Conservation (phyloP, 2,329 filamentous ascomycete genomes). For the Thielaviopsis musarum region DNA sequence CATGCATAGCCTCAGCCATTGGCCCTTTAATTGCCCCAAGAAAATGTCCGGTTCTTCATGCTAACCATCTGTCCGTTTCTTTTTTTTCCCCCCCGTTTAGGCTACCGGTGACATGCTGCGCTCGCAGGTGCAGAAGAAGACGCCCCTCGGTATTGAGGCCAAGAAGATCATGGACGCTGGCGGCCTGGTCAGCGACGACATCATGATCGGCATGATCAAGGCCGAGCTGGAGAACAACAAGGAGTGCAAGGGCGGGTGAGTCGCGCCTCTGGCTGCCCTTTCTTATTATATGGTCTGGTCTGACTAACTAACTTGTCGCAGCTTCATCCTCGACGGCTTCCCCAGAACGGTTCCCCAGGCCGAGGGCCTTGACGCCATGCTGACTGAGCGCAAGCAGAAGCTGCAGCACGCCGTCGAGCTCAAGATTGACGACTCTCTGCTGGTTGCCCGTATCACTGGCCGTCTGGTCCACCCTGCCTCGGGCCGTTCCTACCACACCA, state of each 20-base stretch:
- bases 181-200: conserved; percentile 93
- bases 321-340: conserved; percentile 98
- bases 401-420: conserved; percentile 94
- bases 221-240: conserved; percentile 83
- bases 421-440: conserved; percentile 84
- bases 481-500: conserved; percentile 91
- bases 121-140: conserved; percentile 96
- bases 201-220: conserved; percentile 99
- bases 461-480: conserved; percentile 91
- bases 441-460: conserved; percentile 91
- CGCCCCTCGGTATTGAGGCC: conserved; percentile 77
- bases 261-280: not conserved
- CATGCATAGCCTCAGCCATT: not conserved
- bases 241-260: conserved; percentile 92
- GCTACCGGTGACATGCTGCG: conserved; percentile 98
- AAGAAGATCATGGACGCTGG: conserved; percentile 99
- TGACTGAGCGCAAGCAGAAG: conserved; percentile 57
- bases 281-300: not conserved
- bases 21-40: not conserved
- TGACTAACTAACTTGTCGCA: conserved; percentile 21
- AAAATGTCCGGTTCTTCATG: not conserved
- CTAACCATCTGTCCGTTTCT: not conserved
- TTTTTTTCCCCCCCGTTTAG: conserved; percentile 29
- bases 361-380: conserved; percentile 87
- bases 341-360: conserved; percentile 92